phyloP scores from a whole-genome alignment of 345 rosid genomes.

The Corymbia maculata region DNA sequence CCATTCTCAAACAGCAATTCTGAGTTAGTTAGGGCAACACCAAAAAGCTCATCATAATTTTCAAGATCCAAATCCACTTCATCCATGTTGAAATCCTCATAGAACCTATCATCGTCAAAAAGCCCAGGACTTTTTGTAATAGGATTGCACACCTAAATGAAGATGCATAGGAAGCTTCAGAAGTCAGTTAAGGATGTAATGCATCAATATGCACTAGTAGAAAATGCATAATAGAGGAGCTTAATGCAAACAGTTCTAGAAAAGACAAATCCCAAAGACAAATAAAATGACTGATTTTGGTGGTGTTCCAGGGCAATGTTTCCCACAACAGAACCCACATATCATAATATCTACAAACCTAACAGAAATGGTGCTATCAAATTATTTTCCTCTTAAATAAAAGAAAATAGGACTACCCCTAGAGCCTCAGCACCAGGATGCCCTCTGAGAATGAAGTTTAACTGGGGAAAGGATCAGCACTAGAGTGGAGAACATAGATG shows the following conservation, averaged over 20 bases:
- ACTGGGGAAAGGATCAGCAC: not conserved
- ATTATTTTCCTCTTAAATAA: not conserved
- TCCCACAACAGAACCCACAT: not conserved
- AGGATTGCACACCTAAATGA: not conserved
- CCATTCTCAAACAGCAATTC: constrained; percentile 78
- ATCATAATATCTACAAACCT: not conserved
- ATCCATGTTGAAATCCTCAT: constrained; percentile 62
- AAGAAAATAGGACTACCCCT: not conserved
- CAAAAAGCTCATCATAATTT: constrained; percentile 94
- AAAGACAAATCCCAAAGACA: not conserved
- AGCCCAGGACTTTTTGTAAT: constrained; percentile 22
- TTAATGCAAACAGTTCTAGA: not conserved
- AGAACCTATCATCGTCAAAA: constrained; percentile 48
- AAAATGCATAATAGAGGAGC: not conserved
- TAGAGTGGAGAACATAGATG: not conserved
- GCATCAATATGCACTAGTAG: not conserved
- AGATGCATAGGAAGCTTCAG: not conserved
- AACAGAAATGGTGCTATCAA: not conserved
- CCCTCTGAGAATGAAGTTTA: not conserved
- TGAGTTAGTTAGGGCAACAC: constrained; percentile 61
- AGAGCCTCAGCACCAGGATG: not conserved
- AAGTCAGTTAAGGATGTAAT: not conserved
- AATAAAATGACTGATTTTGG: not conserved
- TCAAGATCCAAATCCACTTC: constrained; percentile 81
- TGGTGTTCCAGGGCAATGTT: not conserved